A percentile compares a stretch with the other conserved stretches of the same genome.
Conservation (phyloP, 257 asterid species). For the Handroanthus guayacan region DNA sequence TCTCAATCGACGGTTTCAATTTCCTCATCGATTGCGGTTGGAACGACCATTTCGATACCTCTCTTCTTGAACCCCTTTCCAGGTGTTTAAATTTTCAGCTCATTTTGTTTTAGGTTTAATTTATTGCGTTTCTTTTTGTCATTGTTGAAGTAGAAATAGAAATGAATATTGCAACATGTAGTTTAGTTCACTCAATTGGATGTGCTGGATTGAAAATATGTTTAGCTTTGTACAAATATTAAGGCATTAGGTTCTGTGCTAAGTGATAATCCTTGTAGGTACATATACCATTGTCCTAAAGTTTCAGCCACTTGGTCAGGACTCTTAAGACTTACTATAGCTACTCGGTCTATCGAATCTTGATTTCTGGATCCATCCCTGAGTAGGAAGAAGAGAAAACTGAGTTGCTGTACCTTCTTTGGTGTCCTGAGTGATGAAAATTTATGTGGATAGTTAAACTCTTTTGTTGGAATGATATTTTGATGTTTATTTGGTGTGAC, state of each 20-base stretch:
- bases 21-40: slow-evolving; percentile 96
- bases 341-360: too few relatives aligned
- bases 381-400: background rate
- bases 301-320: too few relatives aligned
- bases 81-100: slow-evolving; percentile 51
- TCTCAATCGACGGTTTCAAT: slow-evolving; percentile 88
- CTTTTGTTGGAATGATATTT: background rate
- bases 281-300: too few relatives aligned
- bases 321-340: too few relatives aligned
- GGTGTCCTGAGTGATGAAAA: background rate
- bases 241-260: too few relatives aligned
- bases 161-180: background rate
- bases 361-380: background rate
- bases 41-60: slow-evolving; percentile 96
- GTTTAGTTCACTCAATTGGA: background rate
- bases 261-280: too few relatives aligned
- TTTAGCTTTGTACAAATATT: too few relatives aligned
- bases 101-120: background rate
- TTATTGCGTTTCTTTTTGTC: slow-evolving; percentile 8
- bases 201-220: background rate
- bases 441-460: background rate
- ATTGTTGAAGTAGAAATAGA: slow-evolving; percentile 13
- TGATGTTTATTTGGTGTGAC: background rate
- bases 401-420: background rate
- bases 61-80: slow-evolving; percentile 91